Evolutionary conservation across 805 yeast genomes (phyloP).

Genomic region (Kazachstania africana): DNA sequence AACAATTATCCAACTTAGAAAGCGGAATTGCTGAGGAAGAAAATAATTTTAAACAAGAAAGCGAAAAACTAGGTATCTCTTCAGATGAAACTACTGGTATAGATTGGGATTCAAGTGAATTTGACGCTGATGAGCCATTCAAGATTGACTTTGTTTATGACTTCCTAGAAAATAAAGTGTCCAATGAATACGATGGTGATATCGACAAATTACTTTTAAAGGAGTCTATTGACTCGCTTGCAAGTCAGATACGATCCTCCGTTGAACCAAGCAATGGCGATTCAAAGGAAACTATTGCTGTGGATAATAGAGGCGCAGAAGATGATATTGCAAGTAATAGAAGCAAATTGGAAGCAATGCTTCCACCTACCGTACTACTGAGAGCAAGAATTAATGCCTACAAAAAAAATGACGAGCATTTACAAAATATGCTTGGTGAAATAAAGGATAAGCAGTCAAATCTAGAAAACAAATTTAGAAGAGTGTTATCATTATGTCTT

Average conservation of each 20-base stretch:
- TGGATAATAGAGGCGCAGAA: no score
- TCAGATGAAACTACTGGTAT: conserved; percentile 19
- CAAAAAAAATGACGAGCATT: conserved; percentile 48
- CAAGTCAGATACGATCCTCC: conserved; percentile 15
- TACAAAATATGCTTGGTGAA: conserved; percentile 40
- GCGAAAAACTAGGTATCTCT: conserved; percentile 27
- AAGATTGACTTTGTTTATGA: conserved; percentile 50
- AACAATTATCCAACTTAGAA: conserved; percentile 45
- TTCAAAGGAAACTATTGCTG: no score
- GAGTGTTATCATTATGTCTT: conserved; percentile 82
- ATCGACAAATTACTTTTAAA: conserved; percentile 18
- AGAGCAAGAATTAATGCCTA: conserved; percentile 78
- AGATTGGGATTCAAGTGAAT: conserved; percentile 38
- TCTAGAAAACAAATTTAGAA: conserved; percentile 67
- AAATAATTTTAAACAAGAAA: conserved; percentile 35
- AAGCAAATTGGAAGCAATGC: conserved; percentile 9
- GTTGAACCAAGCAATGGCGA: no score
- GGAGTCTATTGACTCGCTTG: conserved; percentile 14
- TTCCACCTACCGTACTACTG: conserved; percentile 35
- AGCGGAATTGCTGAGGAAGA: conserved; percentile 58
- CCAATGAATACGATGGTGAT: conserved; percentile 21
- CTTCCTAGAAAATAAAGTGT: conserved; percentile 34
- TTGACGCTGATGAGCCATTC: conserved; percentile 90
- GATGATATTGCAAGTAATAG: conserved; percentile 7
- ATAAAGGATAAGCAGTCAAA: conserved; percentile 44